Conservation (phyloP, 2,329 filamentous ascomycete species). For the Exophiala oligosperma region DNA sequence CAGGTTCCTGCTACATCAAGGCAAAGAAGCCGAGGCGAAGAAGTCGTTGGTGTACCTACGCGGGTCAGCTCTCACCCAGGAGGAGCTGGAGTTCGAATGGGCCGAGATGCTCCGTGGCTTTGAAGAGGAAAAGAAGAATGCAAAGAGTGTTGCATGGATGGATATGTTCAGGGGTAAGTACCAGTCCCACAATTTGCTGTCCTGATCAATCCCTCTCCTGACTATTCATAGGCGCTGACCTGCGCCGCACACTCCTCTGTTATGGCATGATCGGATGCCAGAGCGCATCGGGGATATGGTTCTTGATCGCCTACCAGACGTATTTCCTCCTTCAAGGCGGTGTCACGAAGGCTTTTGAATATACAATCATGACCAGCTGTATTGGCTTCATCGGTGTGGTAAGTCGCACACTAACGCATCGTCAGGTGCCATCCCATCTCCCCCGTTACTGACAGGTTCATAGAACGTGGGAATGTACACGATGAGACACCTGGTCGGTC, state of each 20-base stretch:
- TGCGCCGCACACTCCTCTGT: slow-evolving; percentile 53
- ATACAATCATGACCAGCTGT: slow-evolving; percentile 52
- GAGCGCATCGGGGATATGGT: slow-evolving; percentile 49
- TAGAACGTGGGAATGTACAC: slow-evolving; percentile 49
- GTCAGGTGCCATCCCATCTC: no score
- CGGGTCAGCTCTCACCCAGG: slow-evolving; percentile 3
- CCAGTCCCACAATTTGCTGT: background rate
- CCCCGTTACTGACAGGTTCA: no score
- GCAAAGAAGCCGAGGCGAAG: slow-evolving; percentile 18
- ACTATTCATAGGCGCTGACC: slow-evolving; percentile 40
- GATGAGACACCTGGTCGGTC: slow-evolving; percentile 50
- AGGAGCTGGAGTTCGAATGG: slow-evolving; percentile 22
- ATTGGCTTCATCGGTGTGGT: slow-evolving; percentile 49
- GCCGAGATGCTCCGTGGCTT: slow-evolving; percentile 21
- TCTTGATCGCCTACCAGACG: slow-evolving; percentile 52
- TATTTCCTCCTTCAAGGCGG: slow-evolving; percentile 43
- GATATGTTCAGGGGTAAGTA: slow-evolving; percentile 22
- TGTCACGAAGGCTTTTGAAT: slow-evolving; percentile 49
- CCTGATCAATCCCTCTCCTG: background rate
- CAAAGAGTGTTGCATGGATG: slow-evolving; percentile 14
- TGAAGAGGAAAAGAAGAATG: slow-evolving; percentile 23
- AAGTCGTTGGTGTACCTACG: slow-evolving; percentile 6
- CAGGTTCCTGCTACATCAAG: slow-evolving; percentile 31
- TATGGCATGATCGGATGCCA: slow-evolving; percentile 50
- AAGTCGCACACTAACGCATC: no score